Evolutionary conservation across 805 yeast species (phyloP), one percentile per base, ranked within the genome.

Genomic region (Cyberlindnera saturnus): DNA sequence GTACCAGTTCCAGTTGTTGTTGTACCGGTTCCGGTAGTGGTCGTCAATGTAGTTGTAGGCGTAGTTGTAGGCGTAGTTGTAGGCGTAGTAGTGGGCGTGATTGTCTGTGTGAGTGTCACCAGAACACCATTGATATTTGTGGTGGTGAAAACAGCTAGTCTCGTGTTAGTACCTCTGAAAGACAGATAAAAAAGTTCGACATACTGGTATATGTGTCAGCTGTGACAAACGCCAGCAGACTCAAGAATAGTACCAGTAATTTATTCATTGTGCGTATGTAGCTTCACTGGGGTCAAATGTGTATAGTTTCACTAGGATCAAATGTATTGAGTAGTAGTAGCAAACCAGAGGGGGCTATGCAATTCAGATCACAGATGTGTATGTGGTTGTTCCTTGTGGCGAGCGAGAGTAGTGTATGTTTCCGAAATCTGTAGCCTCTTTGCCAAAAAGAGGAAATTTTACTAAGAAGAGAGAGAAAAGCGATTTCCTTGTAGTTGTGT

Each of bases 121-220:
- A 53, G 41, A 31, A 50, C 40, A 40, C 58, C 60, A n/a, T 47
- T 39, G 40, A 47, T 43, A 44, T 60, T 48, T 29, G 61, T 46
- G 45, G 62, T 42, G 40, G 56, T 41, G 46, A 56, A 30, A 46
- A 59, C 44, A 8, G 57, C 38, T 42, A 38, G 23, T 10, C 13
- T 18, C 11, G 16, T 38, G 48, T 45, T 45, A 41, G 45, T 45
- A 32, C 26, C 16, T 20, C 26, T 14, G 11, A 34, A 13, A n/a
- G 9, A 28, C 20, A 14, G 6, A 10, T 11, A 8, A 5, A 14
- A 19, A 18, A 26, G 5, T 7, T 17, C 15, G 29, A 38, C 40
- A 28, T 18, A 31, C 41, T 41, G n/a, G 36, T 41, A 40, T 36
- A 39, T 35, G 56, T 39, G 5, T 44, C 32, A 14, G 41, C 56